These are phyloP conservation scores for Cunninghamia lanceolata DNA, from an alignment of 75 land plant species.

Conservation along the genomic window DNA sequence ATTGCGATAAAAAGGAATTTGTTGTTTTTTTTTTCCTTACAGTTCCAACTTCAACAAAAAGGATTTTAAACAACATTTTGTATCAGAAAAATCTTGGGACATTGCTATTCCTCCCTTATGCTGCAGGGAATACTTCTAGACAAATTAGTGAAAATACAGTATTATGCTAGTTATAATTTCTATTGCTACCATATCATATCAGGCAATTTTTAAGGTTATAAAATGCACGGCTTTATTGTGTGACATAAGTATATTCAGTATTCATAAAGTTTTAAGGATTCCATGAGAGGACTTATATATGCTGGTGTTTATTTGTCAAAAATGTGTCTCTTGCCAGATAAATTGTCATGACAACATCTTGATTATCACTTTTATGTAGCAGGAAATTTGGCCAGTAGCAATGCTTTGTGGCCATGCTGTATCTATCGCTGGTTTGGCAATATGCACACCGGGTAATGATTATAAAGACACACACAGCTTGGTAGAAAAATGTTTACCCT, in stretches of 20 bases:
- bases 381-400: constrained; percentile 48
- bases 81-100: neutral
- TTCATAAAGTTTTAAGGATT: neutral
- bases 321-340: neutral
- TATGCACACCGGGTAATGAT: constrained; percentile 36
- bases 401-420: constrained; percentile 84
- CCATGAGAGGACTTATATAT: neutral
- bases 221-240: neutral
- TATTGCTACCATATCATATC: neutral
- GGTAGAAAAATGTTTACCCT: constrained; percentile 6
- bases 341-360: neutral
- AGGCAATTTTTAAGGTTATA: neutral
- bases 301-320: neutral
- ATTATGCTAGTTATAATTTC: neutral
- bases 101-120: neutral
- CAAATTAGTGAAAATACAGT: neutral
- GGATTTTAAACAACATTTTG: neutral
- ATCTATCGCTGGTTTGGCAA: constrained; percentile 44
- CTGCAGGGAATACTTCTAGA: neutral
- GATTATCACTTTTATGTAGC: constrained; percentile 10
- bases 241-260: neutral
- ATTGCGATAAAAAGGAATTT: neutral
- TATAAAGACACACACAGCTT: constrained; percentile 8
- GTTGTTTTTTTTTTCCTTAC: neutral
- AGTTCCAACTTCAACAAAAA: neutral